Percentiles rank a stretch among this genome's conserved stretches.
Conservation (phyloP, 164 flowering plant species). For the Tetrastigma voinierianum region DNA sequence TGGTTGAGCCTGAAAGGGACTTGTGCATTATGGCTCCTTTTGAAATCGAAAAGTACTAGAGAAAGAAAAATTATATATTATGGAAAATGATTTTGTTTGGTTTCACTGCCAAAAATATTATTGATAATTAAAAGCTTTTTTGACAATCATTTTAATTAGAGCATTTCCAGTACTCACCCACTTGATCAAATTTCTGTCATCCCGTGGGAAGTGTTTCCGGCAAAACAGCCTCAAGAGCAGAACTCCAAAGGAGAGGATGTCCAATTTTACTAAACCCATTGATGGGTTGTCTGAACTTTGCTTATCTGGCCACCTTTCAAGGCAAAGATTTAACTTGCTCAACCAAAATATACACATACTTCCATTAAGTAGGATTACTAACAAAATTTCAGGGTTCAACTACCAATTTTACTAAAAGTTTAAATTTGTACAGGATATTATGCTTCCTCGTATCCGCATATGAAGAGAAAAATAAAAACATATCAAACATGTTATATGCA, state of each 20-base stretch:
- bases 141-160: too few relatives aligned
- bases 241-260: slow-evolving; percentile 36
- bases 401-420: too few relatives aligned
- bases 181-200: slow-evolving; percentile 22
- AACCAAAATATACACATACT: not conserved
- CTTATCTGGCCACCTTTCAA: slow-evolving; percentile 16
- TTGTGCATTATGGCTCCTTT: not conserved
- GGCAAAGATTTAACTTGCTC: not conserved
- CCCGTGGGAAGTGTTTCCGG: slow-evolving; percentile 19
- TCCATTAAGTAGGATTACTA: not conserved
- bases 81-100: too few relatives aligned
- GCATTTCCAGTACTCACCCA: too few relatives aligned
- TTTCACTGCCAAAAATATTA: too few relatives aligned
- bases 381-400: not conserved
- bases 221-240: slow-evolving; percentile 42
- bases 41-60: too few relatives aligned
- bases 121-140: too few relatives aligned
- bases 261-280: slow-evolving; percentile 24
- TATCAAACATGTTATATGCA: too few relatives aligned
- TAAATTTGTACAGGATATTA: too few relatives aligned
- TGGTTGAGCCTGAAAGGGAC: slow-evolving; percentile 29
- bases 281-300: slow-evolving; percentile 8
- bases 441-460: too few relatives aligned
- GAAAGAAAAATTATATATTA: too few relatives aligned
- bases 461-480: too few relatives aligned